These are phyloP conservation scores for Kwoniella bestiolae DNA, from an alignment of 768 basidiomycete species.

Conservation along the genomic window DNA sequence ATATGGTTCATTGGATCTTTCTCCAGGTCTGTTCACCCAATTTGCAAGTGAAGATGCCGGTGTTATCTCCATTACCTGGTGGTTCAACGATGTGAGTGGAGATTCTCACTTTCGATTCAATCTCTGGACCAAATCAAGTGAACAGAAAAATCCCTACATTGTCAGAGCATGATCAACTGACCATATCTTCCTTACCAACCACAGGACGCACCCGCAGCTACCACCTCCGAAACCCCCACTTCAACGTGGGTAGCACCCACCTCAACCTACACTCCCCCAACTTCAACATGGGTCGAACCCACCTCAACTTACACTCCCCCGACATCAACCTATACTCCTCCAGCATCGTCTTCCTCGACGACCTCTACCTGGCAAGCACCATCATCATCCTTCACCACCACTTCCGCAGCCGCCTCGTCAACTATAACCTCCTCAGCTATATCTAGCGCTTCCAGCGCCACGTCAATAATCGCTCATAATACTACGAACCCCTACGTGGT, in stretches of 20 bases:
- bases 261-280: constrained; percentile 26
- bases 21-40: constrained; percentile 46
- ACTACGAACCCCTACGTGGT: constrained; percentile 41
- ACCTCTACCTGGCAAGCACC: constrained; percentile 35
- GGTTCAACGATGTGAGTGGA: constrained; percentile 39
- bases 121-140: too few species aligned
- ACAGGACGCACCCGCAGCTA: constrained; percentile 17
- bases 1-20: constrained; percentile 45
- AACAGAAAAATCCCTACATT: too few species aligned
- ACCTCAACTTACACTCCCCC: constrained; percentile 31
- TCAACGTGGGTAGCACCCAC: constrained; percentile 30
- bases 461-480: constrained; percentile 24
- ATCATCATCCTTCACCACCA: constrained; percentile 29
- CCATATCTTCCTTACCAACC: neutral
- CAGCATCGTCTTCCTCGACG: constrained; percentile 20
- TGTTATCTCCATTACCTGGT: constrained; percentile 45
- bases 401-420: constrained; percentile 20
- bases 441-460: constrained; percentile 7
- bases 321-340: constrained; percentile 22
- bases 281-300: constrained; percentile 28
- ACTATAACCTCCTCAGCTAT: constrained; percentile 23
- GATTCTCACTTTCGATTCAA: too few species aligned
- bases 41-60: constrained; percentile 42
- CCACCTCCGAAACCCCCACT: constrained; percentile 18
- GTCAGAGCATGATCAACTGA: too few species aligned